Evolutionary conservation across 306 rosid genomes (phyloP), one percentile per base, ranked within the genome.

Genomic region (Sindora glabra): DNA sequence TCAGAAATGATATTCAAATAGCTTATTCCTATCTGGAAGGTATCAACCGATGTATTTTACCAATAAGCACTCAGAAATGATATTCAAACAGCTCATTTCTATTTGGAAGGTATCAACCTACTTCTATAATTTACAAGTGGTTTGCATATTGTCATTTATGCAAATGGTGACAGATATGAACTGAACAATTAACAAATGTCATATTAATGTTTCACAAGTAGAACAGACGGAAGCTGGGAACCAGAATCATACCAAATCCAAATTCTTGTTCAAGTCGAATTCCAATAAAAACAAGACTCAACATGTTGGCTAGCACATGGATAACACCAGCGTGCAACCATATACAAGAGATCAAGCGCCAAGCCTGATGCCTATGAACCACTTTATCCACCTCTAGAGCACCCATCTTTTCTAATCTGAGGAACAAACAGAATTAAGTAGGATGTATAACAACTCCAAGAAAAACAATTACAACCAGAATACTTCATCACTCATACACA

Each of bases 251-350:
- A 88, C 96, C 94, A 78, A 88, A 88, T 67, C 94, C 96, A 78
- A 88, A 88, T 61, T 88, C 96, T 82, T 85, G 94, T 65, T 88
- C 96, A 56, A 88, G 90, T 49, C 83, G 87, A 72, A 85, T 71
- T 56, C 96, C 94, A 48, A 88, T 88, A 50, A 88, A 82, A 51
- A 82, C 16, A 59, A 88, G 96, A 76, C 96, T 82, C 64, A 88
- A 69, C 86, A 88, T 88, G 74, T 85, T 88, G 76, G 96, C 87
- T 56, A 88, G 90, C 34, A 88, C 41, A 72, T 88, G 94, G 59
- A 88, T 44, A 72, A 76, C 87, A 46, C 96, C 96, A 53, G 94
- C 94, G 53, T 82, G 96, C 86, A 85, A 59, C 96, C 96, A 88
- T 38, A 80, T 71, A 67, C 96, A 88, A 45, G 90, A 65, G 63